These are phyloP conservation scores for Neurospora sp. DNA, from an alignment of 495 filamentous ascomycete species.

Conservation along the genomic window DNA sequence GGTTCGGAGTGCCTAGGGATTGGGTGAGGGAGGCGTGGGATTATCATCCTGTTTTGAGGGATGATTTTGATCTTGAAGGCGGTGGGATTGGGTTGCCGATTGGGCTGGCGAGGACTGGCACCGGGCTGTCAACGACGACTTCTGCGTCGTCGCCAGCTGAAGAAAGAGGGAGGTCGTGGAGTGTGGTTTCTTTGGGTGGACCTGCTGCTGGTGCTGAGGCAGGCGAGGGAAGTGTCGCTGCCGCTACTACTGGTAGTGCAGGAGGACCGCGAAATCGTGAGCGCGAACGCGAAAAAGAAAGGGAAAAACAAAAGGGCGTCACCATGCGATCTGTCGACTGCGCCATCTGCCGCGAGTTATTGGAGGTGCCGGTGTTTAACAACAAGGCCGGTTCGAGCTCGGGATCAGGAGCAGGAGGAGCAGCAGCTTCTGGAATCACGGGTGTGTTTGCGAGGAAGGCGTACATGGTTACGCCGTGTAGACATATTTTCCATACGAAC, in stretches of 20 bases:
- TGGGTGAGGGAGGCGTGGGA: constrained; percentile 85
- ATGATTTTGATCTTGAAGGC: constrained; percentile 62
- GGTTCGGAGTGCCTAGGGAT: constrained; percentile 51
- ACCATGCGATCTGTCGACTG: constrained; percentile 55
- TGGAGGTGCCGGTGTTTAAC: constrained; percentile 72
- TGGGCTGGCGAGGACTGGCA: constrained; percentile 36
- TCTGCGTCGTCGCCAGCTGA: constrained; percentile 15
- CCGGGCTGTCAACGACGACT: constrained; percentile 15
- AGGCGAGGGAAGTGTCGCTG: background rate
- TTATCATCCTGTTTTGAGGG: constrained; percentile 85
- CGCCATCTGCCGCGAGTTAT: constrained; percentile 84
- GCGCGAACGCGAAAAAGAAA: constrained; percentile 21
- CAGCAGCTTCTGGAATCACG: constrained; percentile 37
- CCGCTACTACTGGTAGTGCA: background rate
- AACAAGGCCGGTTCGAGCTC: constrained; percentile 21
- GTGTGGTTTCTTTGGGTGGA: constrained; percentile 1
- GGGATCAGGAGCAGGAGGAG: background rate
- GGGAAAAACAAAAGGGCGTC: constrained; percentile 39
- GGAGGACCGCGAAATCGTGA: constrained; percentile 9
- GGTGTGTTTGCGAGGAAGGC: constrained; percentile 64
- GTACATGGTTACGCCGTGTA: constrained; percentile 97
- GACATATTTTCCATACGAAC: constrained; percentile 88
- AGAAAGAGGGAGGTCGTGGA: constrained; percentile 11
- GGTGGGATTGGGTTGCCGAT: constrained; percentile 56
- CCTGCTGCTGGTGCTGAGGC: background rate